Base-by-base conservation (phyloP, 257 asterid genomes). In the Solanum chiquidenum region DNA sequence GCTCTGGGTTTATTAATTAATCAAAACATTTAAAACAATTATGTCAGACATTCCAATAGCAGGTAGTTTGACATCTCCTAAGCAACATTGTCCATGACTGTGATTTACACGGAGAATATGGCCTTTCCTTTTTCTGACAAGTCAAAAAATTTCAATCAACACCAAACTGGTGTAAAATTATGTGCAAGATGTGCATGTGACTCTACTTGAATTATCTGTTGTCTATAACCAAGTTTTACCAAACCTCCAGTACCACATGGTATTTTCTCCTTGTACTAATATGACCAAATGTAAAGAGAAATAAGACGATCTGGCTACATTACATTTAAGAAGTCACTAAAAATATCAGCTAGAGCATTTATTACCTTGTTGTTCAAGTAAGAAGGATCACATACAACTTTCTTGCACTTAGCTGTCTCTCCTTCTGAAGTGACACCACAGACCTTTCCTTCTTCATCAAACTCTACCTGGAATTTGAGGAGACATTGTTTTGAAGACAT, bases 371-470 rank as follows among this genome's bases (percentile, higher is more conserved):
- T 90, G 89, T 93, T 34, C 90, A 96, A 94, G 93, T 96, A 95
- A 23, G 99, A 96, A 89, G 99, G 98, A 90, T 96, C 98, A 7
- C 98, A 96, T 25, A 96, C 98, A 90, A 96, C 96, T 90, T 96
- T 94, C 90, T 96, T 96, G 93, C 98, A 95, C 92, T 90, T 94
- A 27, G 99, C 98, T 83, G 99, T 96, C 91, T 96, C 99, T 75
- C 98, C 99, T 92, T 95, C 99, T 71, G 98, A 95, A 34, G 98
- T 94, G 86, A 96, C 99, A 72, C 99, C 99, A 86, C 91, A 89
- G 55, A 94, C 98, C 92, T 94, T 93, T 86, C 99, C 98, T 92
- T 95, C 98, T 69, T 90, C 98, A 49, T 95, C 88, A 90, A 94
- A 95, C 94, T 94, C 99, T 13, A 96, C 98, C 99, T 96, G 92